Base-by-base conservation (phyloP, 1,139 yeast genomes). In the Lodderomyces theae region DNA sequence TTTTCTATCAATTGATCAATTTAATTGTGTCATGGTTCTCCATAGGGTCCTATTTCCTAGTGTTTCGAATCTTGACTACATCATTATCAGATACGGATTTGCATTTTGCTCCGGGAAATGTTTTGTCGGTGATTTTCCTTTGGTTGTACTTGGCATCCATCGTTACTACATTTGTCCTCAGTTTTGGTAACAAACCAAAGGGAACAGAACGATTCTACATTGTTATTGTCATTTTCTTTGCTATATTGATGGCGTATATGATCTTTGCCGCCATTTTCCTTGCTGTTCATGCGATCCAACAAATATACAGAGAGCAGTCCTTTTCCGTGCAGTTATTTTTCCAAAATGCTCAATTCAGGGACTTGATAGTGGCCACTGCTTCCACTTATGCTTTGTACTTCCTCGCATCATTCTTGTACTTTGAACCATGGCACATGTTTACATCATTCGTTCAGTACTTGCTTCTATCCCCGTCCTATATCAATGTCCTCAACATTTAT, bases 171-270 rank as follows among this genome's bases (percentile, higher is more conserved):
- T 92, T 92, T 62, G 90, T 92, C 41, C 67, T 92, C 48, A 82
- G 96, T 38, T 83, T 92, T 63, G 98, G 98, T 57, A 92, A 92
- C 60, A 83, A 90, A 43, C 98, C 98, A 2, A 84, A 82, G 53
- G 97, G 97, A 31, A 88, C 97, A 0, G 87, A 86, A 48, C 72
- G 70, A 52, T 86, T 88, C 53, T 92, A 92, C 59, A 64, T 86
- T 45, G 77, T 84, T n/a, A 87, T 90, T 53, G 95, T 87, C 41
- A 63, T 81, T 40, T 89, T 92, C 71, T 92, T 90, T 68, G 96
- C 97, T 0, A 73, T 89, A 10, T 69, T 92, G 53, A 92, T 92
- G 97, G 82, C 80, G 1, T 92, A 92, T 58, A 86, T 92, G 82
- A 76, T 90, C 34, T 88, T 90, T 53, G 77, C 77, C 5, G 76